Percentiles rank a stretch among this genome's conserved stretches.
These are phyloP conservation scores for Sclerotinia glacialis DNA, from an alignment of 2,329 filamentous ascomycete species.

Conservation along the genomic window DNA sequence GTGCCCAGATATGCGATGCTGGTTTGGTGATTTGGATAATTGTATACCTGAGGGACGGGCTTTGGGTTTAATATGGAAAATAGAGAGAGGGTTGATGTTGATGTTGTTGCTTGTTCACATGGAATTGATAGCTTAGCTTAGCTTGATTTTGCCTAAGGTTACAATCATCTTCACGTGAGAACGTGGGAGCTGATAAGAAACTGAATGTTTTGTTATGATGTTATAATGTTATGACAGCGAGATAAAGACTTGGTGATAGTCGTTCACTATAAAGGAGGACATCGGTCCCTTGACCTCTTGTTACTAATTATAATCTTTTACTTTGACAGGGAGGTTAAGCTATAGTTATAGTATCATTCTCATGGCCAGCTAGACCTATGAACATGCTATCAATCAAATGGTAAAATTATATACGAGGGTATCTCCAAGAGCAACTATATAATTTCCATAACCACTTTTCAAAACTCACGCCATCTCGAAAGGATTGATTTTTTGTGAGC, in stretches of 20 bases:
- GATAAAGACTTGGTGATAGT: not conserved
- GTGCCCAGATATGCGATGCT: not conserved
- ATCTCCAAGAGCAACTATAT: constrained; percentile 9
- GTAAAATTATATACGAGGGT: not conserved
- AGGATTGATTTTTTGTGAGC: not conserved
- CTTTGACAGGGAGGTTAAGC: too few species aligned
- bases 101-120: constrained; percentile 18
- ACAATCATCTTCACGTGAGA: constrained; percentile 15
- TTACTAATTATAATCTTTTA: too few species aligned
- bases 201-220: too few species aligned
- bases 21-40: not conserved
- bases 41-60: not conserved
- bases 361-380: not conserved
- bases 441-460: not conserved
- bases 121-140: constrained; percentile 9
- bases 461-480: not conserved
- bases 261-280: not conserved
- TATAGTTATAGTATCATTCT: not conserved
- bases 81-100: not conserved
- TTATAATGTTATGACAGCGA: too few species aligned
- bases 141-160: constrained; percentile 8
- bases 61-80: constrained; percentile 16
- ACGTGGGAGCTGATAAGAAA: constrained; percentile 16
- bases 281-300: too few species aligned
- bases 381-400: not conserved